Percentiles rank a stretch among this genome's conserved stretches.
Conservation (phyloP, 2,329 filamentous ascomycete species). For the Colletotrichum agaves region DNA sequence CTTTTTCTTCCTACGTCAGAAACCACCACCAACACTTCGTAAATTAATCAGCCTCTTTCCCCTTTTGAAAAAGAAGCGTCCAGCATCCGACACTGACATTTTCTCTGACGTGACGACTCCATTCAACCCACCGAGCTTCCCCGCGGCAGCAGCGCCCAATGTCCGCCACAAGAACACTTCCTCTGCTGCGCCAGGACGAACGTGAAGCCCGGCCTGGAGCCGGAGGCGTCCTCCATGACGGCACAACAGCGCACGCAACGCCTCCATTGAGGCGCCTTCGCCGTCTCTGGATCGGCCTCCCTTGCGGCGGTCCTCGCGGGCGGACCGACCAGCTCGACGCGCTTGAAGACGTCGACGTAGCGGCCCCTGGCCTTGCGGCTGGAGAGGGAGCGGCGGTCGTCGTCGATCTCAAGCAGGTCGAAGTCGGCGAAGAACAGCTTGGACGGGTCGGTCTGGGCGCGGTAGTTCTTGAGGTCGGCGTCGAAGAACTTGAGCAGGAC, state of each 20-base stretch:
- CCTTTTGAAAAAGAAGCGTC: too few relatives aligned
- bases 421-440: slow-evolving; percentile 80
- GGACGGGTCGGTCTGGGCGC: slow-evolving; percentile 70
- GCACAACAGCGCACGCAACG: slow-evolving; percentile 70
- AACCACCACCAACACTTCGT: too few relatives aligned
- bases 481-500: slow-evolving; percentile 75
- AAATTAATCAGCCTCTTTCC: too few relatives aligned
- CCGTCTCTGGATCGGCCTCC: slow-evolving; percentile 54
- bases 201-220: slow-evolving; percentile 59
- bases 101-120: too few relatives aligned
- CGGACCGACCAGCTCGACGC: slow-evolving; percentile 58
- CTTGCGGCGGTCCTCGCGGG: slow-evolving; percentile 9
- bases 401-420: slow-evolving; percentile 72
- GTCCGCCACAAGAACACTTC: slow-evolving; percentile 65
- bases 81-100: too few relatives aligned
- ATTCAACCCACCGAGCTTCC: slow-evolving; percentile 35
- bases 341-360: slow-evolving; percentile 68
- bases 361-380: slow-evolving; percentile 49
- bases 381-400: slow-evolving; percentile 62
- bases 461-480: slow-evolving; percentile 67
- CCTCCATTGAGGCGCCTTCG: slow-evolving; percentile 50
- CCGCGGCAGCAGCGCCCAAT: slow-evolving; percentile 58
- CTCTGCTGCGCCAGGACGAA: slow-evolving; percentile 66
- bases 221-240: slow-evolving; percentile 71
- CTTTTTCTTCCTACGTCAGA: too few relatives aligned